These are phyloP conservation scores for Adansonia madagascariensis DNA, from an alignment of 441 rosid genomes.

Conservation along the genomic window DNA sequence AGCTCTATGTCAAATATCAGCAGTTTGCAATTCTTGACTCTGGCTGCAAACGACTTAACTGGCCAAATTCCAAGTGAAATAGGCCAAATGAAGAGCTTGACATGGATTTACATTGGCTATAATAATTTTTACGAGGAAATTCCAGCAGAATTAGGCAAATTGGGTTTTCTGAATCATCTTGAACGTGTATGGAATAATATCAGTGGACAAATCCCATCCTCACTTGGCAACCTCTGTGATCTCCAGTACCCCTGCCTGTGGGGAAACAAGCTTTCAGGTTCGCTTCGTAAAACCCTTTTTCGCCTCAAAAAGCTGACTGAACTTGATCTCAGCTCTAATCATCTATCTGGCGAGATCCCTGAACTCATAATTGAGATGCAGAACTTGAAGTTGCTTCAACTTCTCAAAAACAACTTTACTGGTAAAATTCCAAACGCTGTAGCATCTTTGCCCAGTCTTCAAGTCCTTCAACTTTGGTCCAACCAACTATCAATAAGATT, in stretches of 20 bases:
- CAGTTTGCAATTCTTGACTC: not conserved
- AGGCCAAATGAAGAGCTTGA: not conserved
- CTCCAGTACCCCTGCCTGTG: not conserved
- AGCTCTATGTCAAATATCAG: not conserved
- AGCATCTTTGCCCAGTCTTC: conserved; percentile 66
- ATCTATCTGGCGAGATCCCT: conserved; percentile 68
- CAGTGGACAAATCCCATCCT: not conserved
- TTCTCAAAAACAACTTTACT: conserved; percentile 67
- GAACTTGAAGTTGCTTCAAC: conserved; percentile 76
- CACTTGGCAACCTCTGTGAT: not conserved
- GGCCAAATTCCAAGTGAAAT: conserved; percentile 5
- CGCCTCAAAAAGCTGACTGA: not conserved
- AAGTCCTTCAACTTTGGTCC: conserved; percentile 68
- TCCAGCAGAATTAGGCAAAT: not conserved
- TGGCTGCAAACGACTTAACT: not conserved
- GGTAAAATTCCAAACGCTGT: conserved; percentile 63
- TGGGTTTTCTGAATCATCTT: not conserved
- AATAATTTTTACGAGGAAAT: not conserved
- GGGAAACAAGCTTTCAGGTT: not conserved
- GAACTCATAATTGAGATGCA: conserved; percentile 53
- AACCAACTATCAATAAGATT: not conserved
- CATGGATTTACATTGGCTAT: not conserved
- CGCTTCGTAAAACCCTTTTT: not conserved
- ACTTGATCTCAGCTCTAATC: conserved; percentile 76
- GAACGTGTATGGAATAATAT: not conserved